Conservation (phyloP, 108 stramenopile species). For the Chaetoceros muelleri region DNA sequence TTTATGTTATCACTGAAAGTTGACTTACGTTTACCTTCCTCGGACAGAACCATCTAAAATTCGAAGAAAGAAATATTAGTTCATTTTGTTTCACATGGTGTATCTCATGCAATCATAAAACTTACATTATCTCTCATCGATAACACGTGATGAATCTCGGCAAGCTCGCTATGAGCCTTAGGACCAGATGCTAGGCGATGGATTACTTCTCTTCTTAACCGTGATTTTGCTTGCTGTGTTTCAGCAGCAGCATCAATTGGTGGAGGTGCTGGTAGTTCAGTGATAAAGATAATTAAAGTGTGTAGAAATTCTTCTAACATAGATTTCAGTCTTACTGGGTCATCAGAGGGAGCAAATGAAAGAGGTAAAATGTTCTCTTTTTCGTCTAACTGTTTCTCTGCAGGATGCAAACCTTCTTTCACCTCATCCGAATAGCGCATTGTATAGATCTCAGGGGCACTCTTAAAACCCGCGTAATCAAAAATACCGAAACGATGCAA, state of each 20-base stretch:
- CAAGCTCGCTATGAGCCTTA: conserved; percentile 70
- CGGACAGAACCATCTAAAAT: conserved; percentile 8
- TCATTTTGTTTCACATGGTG: no score
- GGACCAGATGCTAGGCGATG: conserved; percentile 67
- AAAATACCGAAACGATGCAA: conserved; percentile 70
- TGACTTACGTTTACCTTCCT: conserved; percentile 26
- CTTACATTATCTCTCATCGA: conserved; percentile 50
- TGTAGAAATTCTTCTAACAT: conserved; percentile 69
- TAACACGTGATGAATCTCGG: conserved; percentile 62
- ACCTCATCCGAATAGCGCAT: conserved; percentile 47
- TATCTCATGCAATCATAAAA: conserved; percentile 44
- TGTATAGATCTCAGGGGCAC: conserved; percentile 38
- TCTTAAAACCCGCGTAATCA: conserved; percentile 38
- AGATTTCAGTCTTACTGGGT: conserved; percentile 24
- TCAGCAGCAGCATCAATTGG: conserved; percentile 29
- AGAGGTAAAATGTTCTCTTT: conserved; percentile 26
- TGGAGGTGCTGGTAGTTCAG: conserved; percentile 57
- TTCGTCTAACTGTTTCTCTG: conserved; percentile 27
- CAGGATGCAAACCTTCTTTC: conserved; percentile 34
- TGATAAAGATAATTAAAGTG: conserved; percentile 49
- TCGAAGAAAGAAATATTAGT: neutral
- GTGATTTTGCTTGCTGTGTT: conserved; percentile 51
- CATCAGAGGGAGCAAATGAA: conserved; percentile 48
- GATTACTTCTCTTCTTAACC: conserved; percentile 66
- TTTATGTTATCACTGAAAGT: no score